A percentile compares a stretch with the other conserved stretches of the same genome.
Conservation (phyloP, 2,329 filamentous ascomycete genomes). For the Penicillium verrucosum region DNA sequence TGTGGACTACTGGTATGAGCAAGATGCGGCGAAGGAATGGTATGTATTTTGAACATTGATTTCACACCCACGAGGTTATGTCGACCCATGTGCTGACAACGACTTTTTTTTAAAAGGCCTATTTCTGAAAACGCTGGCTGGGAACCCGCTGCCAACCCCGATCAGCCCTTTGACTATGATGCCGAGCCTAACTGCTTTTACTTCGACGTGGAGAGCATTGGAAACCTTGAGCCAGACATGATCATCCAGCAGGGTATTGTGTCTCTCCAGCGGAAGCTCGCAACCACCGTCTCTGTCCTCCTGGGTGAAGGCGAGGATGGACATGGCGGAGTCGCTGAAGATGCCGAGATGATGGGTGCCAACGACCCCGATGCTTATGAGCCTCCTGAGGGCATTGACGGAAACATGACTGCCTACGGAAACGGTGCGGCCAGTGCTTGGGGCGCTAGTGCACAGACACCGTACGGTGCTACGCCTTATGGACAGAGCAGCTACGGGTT, state of each 20-base stretch:
- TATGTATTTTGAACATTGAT: constrained; percentile 43
- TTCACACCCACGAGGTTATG: background rate
- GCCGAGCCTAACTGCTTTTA: constrained; percentile 84
- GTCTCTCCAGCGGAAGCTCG: constrained; percentile 85
- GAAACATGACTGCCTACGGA: constrained; percentile 41
- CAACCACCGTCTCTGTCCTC: constrained; percentile 67
- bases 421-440: constrained; percentile 60
- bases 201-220: constrained; percentile 86
- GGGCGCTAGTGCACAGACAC: constrained; percentile 59
- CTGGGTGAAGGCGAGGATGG: constrained; percentile 55
- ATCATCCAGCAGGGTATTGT: constrained; percentile 88
- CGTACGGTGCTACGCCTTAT: constrained; percentile 61
- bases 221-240: constrained; percentile 81
- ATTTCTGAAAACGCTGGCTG: constrained; percentile 56
- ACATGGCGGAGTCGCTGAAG: constrained; percentile 47
- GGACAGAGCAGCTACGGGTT: constrained; percentile 46
- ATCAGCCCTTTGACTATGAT: constrained; percentile 87
- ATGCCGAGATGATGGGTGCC: constrained; percentile 49
- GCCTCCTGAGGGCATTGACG: constrained; percentile 45
- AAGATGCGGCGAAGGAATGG: constrained; percentile 79
- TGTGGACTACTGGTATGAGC: constrained; percentile 92
- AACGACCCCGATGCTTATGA: constrained; percentile 50
- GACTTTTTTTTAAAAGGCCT: constrained; percentile 27
- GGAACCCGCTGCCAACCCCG: constrained; percentile 73
- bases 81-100: background rate